Percentiles rank a stretch among this genome's conserved stretches.
phyloP scores from a whole-genome alignment of 148 eudicot genomes.

The Persicaria maculosa region DNA sequence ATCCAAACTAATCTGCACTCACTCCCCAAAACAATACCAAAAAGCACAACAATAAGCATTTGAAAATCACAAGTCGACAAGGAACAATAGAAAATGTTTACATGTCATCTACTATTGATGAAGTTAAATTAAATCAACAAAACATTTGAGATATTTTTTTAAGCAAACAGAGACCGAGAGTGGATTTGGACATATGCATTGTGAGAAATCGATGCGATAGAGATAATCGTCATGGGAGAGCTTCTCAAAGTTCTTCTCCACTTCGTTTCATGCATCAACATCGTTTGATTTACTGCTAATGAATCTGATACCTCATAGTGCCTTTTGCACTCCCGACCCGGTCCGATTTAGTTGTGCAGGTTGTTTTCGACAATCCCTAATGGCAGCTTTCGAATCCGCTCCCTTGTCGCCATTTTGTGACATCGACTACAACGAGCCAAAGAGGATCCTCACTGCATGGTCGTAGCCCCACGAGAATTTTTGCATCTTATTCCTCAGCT shows the following conservation, averaged over 20 bases:
- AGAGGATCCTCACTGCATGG: neutral
- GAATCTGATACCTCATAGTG: conserved; percentile 67
- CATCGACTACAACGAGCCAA: conserved; percentile 21
- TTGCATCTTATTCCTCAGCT: conserved; percentile 44
- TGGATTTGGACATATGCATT: conserved; percentile 68
- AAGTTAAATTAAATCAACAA: neutral
- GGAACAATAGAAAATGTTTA: too few relatives aligned
- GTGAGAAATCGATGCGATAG: conserved; percentile 63
- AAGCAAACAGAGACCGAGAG: neutral
- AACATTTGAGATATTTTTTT: neutral
- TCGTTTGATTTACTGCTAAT: conserved; percentile 50
- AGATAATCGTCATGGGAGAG: conserved; percentile 59
- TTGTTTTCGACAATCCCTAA: conserved; percentile 53
- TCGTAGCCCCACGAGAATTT: conserved; percentile 48
- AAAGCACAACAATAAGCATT: too few relatives aligned
- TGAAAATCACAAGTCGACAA: too few relatives aligned
- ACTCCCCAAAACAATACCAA: too few relatives aligned
- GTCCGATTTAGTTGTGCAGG: conserved; percentile 84
- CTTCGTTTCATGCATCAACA: conserved; percentile 57
- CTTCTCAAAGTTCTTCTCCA: conserved; percentile 47
- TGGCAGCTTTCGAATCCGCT: conserved; percentile 55
- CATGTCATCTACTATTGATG: too few relatives aligned
- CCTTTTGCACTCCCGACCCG: conserved; percentile 74
- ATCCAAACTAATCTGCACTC: too few relatives aligned
- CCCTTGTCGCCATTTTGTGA: conserved; percentile 14